phyloP scores from a whole-genome alignment of 2,329 filamentous ascomycete genomes.

The Xylaria sp. region DNA sequence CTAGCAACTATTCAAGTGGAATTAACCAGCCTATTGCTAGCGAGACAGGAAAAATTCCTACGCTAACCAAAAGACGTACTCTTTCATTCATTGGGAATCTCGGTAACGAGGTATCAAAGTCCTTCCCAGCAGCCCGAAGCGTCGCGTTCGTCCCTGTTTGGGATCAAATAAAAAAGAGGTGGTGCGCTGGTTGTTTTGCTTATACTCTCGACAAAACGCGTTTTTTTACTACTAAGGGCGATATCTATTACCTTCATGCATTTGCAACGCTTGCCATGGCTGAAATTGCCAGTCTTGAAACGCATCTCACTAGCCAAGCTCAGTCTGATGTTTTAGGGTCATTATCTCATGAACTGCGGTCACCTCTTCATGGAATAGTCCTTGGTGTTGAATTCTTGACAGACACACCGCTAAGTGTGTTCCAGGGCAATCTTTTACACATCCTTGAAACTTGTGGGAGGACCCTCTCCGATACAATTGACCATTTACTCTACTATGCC shows the following conservation, averaged over 20 bases:
- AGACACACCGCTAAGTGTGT: slow-evolving; percentile 54
- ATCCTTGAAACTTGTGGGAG: slow-evolving; percentile 58
- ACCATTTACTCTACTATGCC: slow-evolving; percentile 59
- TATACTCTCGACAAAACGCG: slow-evolving; percentile 53
- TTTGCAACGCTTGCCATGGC: slow-evolving; percentile 62
- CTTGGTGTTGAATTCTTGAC: slow-evolving; percentile 58
- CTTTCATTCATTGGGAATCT: slow-evolving; percentile 19
- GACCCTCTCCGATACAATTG: slow-evolving; percentile 58
- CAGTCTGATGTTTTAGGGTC: slow-evolving; percentile 65
- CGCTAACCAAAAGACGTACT: slow-evolving; percentile 12
- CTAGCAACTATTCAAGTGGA: slow-evolving; percentile 38
- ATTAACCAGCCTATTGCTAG: neutral
- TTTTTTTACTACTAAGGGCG: slow-evolving; percentile 52
- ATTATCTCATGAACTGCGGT: slow-evolving; percentile 66
- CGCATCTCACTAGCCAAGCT: slow-evolving; percentile 48
- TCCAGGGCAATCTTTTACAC: slow-evolving; percentile 53
- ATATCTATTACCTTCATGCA: slow-evolving; percentile 56
- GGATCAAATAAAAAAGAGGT: slow-evolving; percentile 33
- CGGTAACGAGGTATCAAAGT: slow-evolving; percentile 16
- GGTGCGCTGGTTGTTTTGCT: slow-evolving; percentile 56
- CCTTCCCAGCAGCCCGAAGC: slow-evolving; percentile 20
- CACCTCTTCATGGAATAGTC: slow-evolving; percentile 65
- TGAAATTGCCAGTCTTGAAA: slow-evolving; percentile 55
- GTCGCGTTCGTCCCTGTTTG: slow-evolving; percentile 23
- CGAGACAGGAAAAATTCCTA: slow-evolving; percentile 5